A percentile compares a stretch with the other conserved stretches of the same genome.
Evolutionary conservation across 306 rosid species (phyloP).

Genomic region (Cicer yamashitae): DNA sequence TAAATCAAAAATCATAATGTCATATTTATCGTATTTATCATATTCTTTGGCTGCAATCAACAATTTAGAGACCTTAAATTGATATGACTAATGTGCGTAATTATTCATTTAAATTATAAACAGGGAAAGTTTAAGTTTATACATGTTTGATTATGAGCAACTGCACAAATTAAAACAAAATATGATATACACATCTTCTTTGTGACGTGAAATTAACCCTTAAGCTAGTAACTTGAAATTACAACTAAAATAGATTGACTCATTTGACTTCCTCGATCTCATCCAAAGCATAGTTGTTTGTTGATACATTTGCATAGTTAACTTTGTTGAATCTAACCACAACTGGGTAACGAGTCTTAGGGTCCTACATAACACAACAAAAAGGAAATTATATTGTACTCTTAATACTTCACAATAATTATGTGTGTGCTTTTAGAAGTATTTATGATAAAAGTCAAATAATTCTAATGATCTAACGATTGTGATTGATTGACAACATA

Average conservation of each 20-base stretch:
- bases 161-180: slow-evolving; percentile 26
- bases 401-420: no score
- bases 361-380: slow-evolving; percentile 56
- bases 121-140: background rate
- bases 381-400: background rate
- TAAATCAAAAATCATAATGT: no score
- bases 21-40: no score
- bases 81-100: background rate
- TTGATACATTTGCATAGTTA: slow-evolving; percentile 82
- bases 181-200: slow-evolving; percentile 51
- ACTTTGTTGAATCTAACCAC: slow-evolving; percentile 88
- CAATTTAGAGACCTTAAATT: background rate
- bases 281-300: slow-evolving; percentile 90
- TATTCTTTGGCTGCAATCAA: background rate
- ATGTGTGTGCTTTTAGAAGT: no score
- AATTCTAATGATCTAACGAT: no score
- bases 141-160: background rate
- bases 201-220: slow-evolving; percentile 36
- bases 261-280: slow-evolving; percentile 75
- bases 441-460: no score
- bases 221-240: slow-evolving; percentile 46
- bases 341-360: slow-evolving; percentile 78
- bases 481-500: no score
- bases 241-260: slow-evolving; percentile 42
- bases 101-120: background rate